phyloP scores from a whole-genome alignment of 768 basidiomycete genomes.

The Candolleomyces eurysporus region DNA sequence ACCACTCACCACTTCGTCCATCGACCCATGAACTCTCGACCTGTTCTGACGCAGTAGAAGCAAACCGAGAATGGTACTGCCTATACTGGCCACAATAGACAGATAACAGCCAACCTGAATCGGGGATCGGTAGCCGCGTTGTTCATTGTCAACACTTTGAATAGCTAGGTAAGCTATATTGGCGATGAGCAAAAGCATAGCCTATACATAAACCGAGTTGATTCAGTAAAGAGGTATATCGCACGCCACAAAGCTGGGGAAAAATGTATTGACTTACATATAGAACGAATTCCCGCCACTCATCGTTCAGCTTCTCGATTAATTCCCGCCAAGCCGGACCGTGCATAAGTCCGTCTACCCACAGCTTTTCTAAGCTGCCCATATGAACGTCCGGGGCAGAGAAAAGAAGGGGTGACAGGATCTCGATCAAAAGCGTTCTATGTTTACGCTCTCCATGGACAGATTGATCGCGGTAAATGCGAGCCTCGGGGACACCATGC shows the following conservation, averaged over 20 bases:
- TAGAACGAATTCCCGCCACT: conserved; percentile 31
- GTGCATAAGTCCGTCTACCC: conserved; percentile 40
- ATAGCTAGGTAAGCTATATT: conserved; percentile 60
- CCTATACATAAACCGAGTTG: conserved; percentile 25
- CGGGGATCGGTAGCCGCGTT: conserved; percentile 19
- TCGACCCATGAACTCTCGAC: conserved; percentile 10
- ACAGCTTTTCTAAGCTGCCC: conserved; percentile 39
- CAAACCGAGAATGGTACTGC: conserved; percentile 42
- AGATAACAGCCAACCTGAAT: conserved; percentile 46
- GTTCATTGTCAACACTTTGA: conserved; percentile 29
- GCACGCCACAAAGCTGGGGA: not conserved
- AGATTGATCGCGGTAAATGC: conserved; percentile 43
- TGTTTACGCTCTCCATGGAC: conserved; percentile 27
- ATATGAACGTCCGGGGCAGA: conserved; percentile 43
- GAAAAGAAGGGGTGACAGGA: conserved; percentile 42
- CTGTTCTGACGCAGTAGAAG: conserved; percentile 40
- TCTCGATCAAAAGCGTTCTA: conserved; percentile 35
- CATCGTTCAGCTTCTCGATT: conserved; percentile 19
- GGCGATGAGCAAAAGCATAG: conserved; percentile 53
- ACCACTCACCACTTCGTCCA: conserved; percentile 3
- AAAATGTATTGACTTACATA: conserved; percentile 31
- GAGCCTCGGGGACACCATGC: conserved; percentile 44
- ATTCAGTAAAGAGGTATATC: not conserved
- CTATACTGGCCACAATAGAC: conserved; percentile 43
- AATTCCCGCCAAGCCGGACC: conserved; percentile 14